Evolutionary conservation across 768 basidiomycete genomes (phyloP).

Genomic region (Cystofilobasidium macerans): DNA sequence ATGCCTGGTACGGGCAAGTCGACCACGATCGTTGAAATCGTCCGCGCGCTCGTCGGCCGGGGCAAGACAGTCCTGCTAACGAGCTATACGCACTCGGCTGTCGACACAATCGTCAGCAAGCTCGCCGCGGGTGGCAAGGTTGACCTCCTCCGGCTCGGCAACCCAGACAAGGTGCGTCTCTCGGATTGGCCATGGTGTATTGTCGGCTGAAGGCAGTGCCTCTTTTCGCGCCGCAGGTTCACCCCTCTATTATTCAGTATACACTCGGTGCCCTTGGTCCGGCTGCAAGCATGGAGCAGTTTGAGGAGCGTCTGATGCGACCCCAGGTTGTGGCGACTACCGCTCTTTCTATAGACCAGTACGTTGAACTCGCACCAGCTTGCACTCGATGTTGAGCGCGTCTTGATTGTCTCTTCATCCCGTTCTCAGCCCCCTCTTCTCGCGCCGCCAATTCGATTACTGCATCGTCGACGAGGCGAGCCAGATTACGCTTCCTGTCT

Average conservation of each 20-base stretch:
- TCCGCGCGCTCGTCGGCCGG: slow-evolving; percentile 60
- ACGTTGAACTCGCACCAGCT: slow-evolving; percentile 35
- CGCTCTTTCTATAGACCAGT: slow-evolving; percentile 90
- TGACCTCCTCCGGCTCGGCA: slow-evolving; percentile 65
- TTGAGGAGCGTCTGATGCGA: slow-evolving; percentile 69
- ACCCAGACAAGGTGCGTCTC: slow-evolving; percentile 67
- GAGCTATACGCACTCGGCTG: slow-evolving; percentile 94
- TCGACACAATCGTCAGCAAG: slow-evolving; percentile 90
- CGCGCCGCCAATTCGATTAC: slow-evolving; percentile 75
- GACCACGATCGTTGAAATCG: slow-evolving; percentile 80
- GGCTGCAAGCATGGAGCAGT: slow-evolving; percentile 62
- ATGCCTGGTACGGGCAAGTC: slow-evolving; percentile 99
- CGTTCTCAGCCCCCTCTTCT: slow-evolving; percentile 61
- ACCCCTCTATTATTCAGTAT: slow-evolving; percentile 63
- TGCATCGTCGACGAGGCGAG: slow-evolving; percentile 98
- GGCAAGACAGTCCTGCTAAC: slow-evolving; percentile 82
- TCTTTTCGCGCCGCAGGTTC: slow-evolving; percentile 48
- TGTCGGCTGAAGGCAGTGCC: too few relatives aligned
- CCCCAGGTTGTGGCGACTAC: slow-evolving; percentile 95
- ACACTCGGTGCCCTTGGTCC: slow-evolving; percentile 51
- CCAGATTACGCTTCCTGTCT: slow-evolving; percentile 91
- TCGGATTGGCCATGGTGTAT: too few relatives aligned
- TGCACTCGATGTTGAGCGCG: slow-evolving; percentile 5
- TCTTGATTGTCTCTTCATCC: not conserved
- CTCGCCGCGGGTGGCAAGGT: slow-evolving; percentile 48